Evolutionary conservation across 495 filamentous ascomycete genomes (phyloP).

Genomic region (Podospora comata): DNA sequence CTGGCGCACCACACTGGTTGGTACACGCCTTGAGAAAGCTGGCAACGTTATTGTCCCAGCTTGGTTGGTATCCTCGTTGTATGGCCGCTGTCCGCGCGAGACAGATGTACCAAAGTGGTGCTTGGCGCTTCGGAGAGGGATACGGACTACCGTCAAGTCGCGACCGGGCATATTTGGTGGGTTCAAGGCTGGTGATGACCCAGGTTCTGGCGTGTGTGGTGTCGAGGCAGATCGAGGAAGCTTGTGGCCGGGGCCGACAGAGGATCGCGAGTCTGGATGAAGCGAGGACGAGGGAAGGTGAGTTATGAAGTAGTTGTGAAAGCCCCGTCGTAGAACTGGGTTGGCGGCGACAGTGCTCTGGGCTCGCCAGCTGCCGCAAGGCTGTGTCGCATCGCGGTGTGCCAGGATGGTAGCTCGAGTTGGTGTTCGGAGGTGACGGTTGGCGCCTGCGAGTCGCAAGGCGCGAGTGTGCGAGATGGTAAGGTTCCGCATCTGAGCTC

Average conservation of each 20-base stretch:
- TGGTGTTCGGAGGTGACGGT: conserved; percentile 21
- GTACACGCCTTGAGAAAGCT: conserved; percentile 80
- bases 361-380: conserved; percentile 9
- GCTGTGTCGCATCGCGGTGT: conserved; percentile 16
- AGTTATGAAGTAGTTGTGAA: conserved; percentile 96
- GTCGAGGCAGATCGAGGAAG: conserved; percentile 77
- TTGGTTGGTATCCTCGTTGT: conserved; percentile 94
- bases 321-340: conserved; percentile 50
- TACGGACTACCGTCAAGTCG: conserved; percentile 95
- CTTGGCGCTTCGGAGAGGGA: conserved; percentile 87
- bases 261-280: conserved; percentile 73
- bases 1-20: conserved; percentile 60
- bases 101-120: conserved; percentile 86
- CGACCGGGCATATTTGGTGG: conserved; percentile 58
- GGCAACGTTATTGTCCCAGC: conserved; percentile 91
- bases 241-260: conserved; percentile 67
- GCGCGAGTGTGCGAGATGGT: conserved; percentile 19
- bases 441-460: conserved; percentile 18
- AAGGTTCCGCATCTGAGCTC: conserved; percentile 8
- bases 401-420: conserved; percentile 16
- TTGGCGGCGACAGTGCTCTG: conserved; percentile 7
- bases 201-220: conserved; percentile 65
- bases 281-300: conserved; percentile 90
- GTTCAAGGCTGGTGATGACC: conserved; percentile 52
- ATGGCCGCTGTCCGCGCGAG: conserved; percentile 74